phyloP scores from a whole-genome alignment of 2,329 filamentous ascomycete species.

The Cercospora beticola region DNA sequence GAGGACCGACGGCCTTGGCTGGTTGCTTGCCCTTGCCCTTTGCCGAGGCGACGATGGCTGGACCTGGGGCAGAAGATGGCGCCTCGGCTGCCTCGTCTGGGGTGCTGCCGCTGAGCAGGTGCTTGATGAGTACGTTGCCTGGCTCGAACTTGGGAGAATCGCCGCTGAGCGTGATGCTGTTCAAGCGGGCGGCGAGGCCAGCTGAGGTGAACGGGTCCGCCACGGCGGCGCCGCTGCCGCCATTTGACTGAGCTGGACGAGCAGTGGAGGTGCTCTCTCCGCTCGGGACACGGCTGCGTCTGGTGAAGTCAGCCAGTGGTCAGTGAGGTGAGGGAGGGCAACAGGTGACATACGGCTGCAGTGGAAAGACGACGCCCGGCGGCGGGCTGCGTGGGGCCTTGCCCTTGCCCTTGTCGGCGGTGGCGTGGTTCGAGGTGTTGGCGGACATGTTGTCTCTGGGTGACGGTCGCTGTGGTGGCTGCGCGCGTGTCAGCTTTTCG shows the following conservation, averaged over 20 bases:
- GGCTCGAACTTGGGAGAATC: conserved; percentile 2
- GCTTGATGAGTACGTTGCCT: conserved; percentile 4
- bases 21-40: conserved; percentile 2
- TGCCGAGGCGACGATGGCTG: conserved; percentile 14
- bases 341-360: neutral
- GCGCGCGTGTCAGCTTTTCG: neutral
- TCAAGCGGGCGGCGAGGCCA: neutral
- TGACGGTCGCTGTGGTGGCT: neutral
- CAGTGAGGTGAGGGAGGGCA: neutral
- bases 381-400: neutral
- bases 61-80: neutral
- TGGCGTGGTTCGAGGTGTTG: neutral
- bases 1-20: conserved; percentile 25
- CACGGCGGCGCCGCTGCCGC: neutral
- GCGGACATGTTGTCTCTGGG: neutral
- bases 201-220: neutral
- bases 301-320: neutral
- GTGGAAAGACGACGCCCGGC: neutral
- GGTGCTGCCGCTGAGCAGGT: conserved; percentile 23
- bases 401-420: conserved; percentile 4
- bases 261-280: neutral
- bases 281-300: neutral
- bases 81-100: conserved; percentile 12
- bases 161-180: conserved; percentile 3
- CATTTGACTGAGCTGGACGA: neutral